Base-by-base conservation (phyloP, 2,329 filamentous ascomycete genomes). In the Verticillium nonalfalfae region DNA sequence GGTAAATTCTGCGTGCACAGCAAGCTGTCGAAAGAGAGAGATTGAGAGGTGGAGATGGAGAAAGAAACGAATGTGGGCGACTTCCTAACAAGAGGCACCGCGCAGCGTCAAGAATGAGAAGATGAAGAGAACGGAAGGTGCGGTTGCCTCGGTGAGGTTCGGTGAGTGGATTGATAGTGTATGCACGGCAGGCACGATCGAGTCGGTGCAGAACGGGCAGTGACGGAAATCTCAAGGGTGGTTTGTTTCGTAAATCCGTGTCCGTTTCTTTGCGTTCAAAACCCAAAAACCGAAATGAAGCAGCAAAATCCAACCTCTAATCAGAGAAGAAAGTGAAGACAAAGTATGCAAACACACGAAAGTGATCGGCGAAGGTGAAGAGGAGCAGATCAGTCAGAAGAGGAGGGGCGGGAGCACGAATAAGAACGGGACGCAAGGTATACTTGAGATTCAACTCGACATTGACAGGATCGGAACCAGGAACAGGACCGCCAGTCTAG, bases 281-380 rank as follows among this genome's bases (percentile, higher is more conserved):
- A 3, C 9, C 34, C 15, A n/a, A 18, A 36, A 18, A n/a, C 33
- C 34, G 34, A 57, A 57, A 57, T 36, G 38, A 56, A 36, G 9
- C 34, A 34, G 35, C 15, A 57, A 57, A 57, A 34, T 15, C 45
- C 57, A 50, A 38, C 31, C 57, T 40, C 35, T 50, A 39, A 39
- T 18, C 21, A 50, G 57, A 40, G 26, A 58, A 58, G 14, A 21
- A 40, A 58, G 38, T 21, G 57, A 58, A 39, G 57, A 35, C 45
- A 39, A 58, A 35, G 34, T 40, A 59, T 33, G 45, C 45, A 50
- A n/a, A n/a, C n/a, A 21, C 45, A 45, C 31, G 15, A 59, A 59
- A 59, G 45, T 33, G 58, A 59, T 59, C 58, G 58, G 45, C 58
- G 35, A 33, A 59, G 50, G 45, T 34, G 58, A 59, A 55, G 58